Base-by-base conservation (phyloP, 1,284 basidiomycete genomes). In the Pholiota adiposa region DNA sequence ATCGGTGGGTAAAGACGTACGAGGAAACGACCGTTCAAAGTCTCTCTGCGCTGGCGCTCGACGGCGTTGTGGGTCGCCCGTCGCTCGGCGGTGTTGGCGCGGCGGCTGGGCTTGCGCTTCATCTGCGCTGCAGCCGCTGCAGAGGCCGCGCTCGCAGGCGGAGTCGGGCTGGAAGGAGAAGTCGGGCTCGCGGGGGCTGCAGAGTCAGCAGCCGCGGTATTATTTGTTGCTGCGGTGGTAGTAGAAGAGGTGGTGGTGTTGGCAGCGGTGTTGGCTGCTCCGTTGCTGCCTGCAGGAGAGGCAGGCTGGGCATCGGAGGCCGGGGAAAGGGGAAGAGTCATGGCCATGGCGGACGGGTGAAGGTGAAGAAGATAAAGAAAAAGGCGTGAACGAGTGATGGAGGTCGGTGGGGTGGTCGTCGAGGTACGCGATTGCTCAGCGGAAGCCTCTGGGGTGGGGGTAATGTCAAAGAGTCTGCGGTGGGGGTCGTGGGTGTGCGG, bases 41-140 rank as follows among this genome's bases (percentile, higher is more conserved):
- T 95, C 79, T 97, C 96, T 60, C 95, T 82, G 54, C 96, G 86
- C 69, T 92, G 91, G 59, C 96, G 84, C 79, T 97, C 96, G 60
- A 97, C 93, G 31, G 96, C 96, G 71, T 98, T 98, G 79, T 97
- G 95, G 38, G 92, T 94, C 5, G 94, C 93, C 51, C 95, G 83
- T 73, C 94, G 91, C 75, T 97, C 96, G 62, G 95, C 95, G 46
- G 94, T 97, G 78, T 96, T 96, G 61, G 94, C 93, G 38, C 94
- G 86, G 66, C 86, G 83, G 75, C 82, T 89, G 71, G 88, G 87
- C 75, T 92, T 94, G 78, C 90, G 86, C 73, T 90, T 92, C 59
- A 73, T 69, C n/a, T 44, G 23, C n/a, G 27, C 54, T 7, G 50
- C 43, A 56, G 69, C 54, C 50, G 72, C 72, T 58, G 73, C 62